Percentiles rank a stretch among this genome's conserved stretches.
phyloP scores from a whole-genome alignment of 495 filamentous ascomycete genomes.

The Penicillium canescens region DNA sequence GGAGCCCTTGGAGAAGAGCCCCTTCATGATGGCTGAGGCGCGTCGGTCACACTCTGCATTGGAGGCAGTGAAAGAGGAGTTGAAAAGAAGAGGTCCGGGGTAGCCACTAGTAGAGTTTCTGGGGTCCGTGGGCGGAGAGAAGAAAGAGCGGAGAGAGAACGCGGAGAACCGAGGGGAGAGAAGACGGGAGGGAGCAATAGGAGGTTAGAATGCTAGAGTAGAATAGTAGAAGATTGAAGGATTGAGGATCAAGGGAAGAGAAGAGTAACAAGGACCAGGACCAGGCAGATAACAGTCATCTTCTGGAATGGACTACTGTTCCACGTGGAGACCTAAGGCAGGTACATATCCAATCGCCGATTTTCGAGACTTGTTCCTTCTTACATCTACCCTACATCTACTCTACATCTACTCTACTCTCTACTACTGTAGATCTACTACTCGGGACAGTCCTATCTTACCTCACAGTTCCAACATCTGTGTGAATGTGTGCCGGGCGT shows the following conservation, averaged over 20 bases:
- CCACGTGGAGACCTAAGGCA: constrained; percentile 31
- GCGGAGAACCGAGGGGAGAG: neutral
- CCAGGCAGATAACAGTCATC: constrained; percentile 3
- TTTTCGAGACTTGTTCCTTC: constrained; percentile 6
- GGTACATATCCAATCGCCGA: constrained; percentile 31
- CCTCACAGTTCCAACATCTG: too few relatives aligned
- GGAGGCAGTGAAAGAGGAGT: constrained; percentile 12
- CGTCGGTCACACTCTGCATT: constrained; percentile 33
- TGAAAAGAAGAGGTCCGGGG: constrained; percentile 9
- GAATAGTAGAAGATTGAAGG: too few relatives aligned
- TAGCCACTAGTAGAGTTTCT: constrained; percentile 5
- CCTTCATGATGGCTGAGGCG: constrained; percentile 38
- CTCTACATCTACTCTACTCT: too few relatives aligned
- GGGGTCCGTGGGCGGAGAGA: constrained; percentile 1
- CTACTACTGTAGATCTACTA: too few relatives aligned
- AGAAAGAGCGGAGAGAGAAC: constrained; percentile 3
- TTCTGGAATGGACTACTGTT: constrained; percentile 7
- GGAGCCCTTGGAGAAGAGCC: constrained; percentile 43
- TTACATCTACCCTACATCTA: neutral
- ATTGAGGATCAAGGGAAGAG: too few relatives aligned
- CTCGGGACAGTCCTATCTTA: too few relatives aligned
- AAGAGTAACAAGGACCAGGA: too few relatives aligned
- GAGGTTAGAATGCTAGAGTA: too few relatives aligned
- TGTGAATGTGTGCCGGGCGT: constrained; percentile 7
- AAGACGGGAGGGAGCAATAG: neutral